phyloP scores from a whole-genome alignment of 1,284 basidiomycete species.

The Ceratobasidium sp. region DNA sequence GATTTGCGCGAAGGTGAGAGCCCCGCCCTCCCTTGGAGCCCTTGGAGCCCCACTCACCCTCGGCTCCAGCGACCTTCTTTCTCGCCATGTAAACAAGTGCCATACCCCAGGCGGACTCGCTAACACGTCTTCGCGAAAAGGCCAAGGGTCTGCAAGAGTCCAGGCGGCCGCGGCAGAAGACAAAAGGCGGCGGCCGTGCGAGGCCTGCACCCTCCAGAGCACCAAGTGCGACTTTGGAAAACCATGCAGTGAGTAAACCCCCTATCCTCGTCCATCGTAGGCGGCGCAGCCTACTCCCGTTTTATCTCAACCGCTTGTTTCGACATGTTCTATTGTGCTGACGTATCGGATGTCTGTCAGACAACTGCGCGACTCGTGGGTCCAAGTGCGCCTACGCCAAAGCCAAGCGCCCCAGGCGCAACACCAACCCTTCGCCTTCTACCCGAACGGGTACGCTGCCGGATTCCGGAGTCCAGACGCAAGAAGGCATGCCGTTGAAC shows the following conservation, averaged over 20 bases:
- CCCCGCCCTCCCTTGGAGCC: conserved; percentile 20
- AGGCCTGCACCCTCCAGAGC: conserved; percentile 70
- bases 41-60: conserved; percentile 36
- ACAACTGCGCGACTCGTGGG: conserved; percentile 80
- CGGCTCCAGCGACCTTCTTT: conserved; percentile 76
- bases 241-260: conserved; percentile 67
- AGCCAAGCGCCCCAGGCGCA: conserved; percentile 55
- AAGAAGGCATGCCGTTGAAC: conserved; percentile 15
- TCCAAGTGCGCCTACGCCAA: conserved; percentile 85
- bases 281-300: conserved; percentile 23
- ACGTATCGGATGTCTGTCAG: conserved; percentile 55
- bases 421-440: conserved; percentile 27
- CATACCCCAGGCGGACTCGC: conserved; percentile 78
- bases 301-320: neutral
- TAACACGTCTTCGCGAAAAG: conserved; percentile 56
- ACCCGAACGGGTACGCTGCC: neutral
- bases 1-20: conserved; percentile 83
- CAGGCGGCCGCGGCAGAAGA: conserved; percentile 40
- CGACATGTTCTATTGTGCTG: conserved; percentile 33
- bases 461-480: neutral
- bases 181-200: conserved; percentile 55
- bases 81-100: conserved; percentile 89
- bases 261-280: conserved; percentile 27
- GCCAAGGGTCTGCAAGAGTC: conserved; percentile 41
- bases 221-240: conserved; percentile 75